These are phyloP conservation scores for Ceratobasidium sp. DNA, from an alignment of 1,284 basidiomycete species.

Conservation along the genomic window DNA sequence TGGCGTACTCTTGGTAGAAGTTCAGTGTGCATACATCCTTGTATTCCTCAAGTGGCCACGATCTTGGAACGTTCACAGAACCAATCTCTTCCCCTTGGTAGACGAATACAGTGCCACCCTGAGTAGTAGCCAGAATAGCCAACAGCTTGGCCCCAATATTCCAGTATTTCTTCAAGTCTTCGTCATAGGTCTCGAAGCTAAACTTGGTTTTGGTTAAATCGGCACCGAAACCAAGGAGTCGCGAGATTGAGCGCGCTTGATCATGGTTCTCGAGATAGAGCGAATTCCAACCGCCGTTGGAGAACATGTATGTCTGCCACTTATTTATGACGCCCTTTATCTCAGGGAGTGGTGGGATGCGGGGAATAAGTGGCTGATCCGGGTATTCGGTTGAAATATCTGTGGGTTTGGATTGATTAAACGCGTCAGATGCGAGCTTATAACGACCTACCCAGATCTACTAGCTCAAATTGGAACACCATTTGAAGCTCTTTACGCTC, in stretches of 20 bases:
- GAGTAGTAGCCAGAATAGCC: constrained; percentile 65
- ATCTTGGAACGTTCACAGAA: constrained; percentile 68
- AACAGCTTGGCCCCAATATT: constrained; percentile 67
- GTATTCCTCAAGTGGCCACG: constrained; percentile 76
- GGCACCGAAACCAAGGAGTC: constrained; percentile 59
- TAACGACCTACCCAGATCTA: constrained; percentile 3
- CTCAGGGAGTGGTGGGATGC: constrained; percentile 62
- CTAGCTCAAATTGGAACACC: constrained; percentile 69
- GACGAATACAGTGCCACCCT: constrained; percentile 72
- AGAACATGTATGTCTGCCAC: constrained; percentile 67
- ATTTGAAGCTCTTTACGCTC: constrained; percentile 69
- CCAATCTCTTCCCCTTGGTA: constrained; percentile 80
- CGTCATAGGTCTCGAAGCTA: constrained; percentile 6
- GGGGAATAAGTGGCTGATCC: constrained; percentile 52
- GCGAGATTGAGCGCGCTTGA: constrained; percentile 66
- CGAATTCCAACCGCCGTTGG: constrained; percentile 71
- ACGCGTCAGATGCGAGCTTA: background rate
- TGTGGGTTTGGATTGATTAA: background rate
- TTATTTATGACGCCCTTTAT: constrained; percentile 63
- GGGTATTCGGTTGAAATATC: constrained; percentile 44
- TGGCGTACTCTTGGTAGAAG: constrained; percentile 55
- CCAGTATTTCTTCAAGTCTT: constrained; percentile 54
- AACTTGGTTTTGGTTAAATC: constrained; percentile 54
- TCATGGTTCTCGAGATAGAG: constrained; percentile 75
- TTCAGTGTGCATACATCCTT: constrained; percentile 69